Conservation (phyloP, 768 basidiomycete species). For the Lentinula lateritia region DNA sequence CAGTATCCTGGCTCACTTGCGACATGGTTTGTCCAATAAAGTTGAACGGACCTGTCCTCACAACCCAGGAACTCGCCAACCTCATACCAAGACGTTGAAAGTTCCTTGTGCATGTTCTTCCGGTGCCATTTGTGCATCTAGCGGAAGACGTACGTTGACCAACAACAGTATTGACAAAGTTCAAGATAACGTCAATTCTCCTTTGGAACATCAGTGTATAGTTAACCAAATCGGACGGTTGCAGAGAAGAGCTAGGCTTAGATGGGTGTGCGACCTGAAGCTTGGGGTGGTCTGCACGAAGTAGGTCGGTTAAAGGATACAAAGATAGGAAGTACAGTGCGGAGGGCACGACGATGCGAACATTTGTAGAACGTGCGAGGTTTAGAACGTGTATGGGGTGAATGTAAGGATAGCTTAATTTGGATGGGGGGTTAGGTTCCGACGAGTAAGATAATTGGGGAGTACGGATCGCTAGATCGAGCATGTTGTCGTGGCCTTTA, state of each 20-base stretch:
- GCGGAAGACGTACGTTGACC: slow-evolving; percentile 21
- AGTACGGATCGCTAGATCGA: slow-evolving; percentile 38
- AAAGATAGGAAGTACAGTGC: slow-evolving; percentile 55
- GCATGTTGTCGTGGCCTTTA: slow-evolving; percentile 51
- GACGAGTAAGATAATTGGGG: slow-evolving; percentile 20
- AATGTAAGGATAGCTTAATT: slow-evolving; percentile 50
- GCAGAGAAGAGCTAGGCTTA: slow-evolving; percentile 39
- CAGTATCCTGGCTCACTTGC: slow-evolving; percentile 29
- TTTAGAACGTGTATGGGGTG: slow-evolving; percentile 56
- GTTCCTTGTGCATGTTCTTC: slow-evolving; percentile 28
- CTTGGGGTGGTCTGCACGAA: slow-evolving; percentile 49
- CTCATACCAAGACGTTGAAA: slow-evolving; percentile 38
- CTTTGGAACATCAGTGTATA: slow-evolving; percentile 58
- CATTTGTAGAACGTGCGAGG: slow-evolving; percentile 45
- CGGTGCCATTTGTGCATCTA: slow-evolving; percentile 21
- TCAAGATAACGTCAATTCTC: slow-evolving; percentile 39
- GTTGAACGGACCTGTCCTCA: slow-evolving; percentile 47
- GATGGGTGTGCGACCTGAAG: slow-evolving; percentile 42
- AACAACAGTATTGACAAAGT: slow-evolving; percentile 42
- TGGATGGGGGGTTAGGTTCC: background rate
- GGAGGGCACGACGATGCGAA: slow-evolving; percentile 41
- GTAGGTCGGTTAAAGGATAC: slow-evolving; percentile 44
- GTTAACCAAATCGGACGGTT: slow-evolving; percentile 34
- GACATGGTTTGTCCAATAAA: slow-evolving; percentile 45
- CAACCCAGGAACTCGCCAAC: slow-evolving; percentile 41